A percentile compares a stretch with the other conserved stretches of the same genome.
These are phyloP conservation scores for Penicillium capsulatum DNA, from an alignment of 2,329 filamentous ascomycete species.

Conservation along the genomic window DNA sequence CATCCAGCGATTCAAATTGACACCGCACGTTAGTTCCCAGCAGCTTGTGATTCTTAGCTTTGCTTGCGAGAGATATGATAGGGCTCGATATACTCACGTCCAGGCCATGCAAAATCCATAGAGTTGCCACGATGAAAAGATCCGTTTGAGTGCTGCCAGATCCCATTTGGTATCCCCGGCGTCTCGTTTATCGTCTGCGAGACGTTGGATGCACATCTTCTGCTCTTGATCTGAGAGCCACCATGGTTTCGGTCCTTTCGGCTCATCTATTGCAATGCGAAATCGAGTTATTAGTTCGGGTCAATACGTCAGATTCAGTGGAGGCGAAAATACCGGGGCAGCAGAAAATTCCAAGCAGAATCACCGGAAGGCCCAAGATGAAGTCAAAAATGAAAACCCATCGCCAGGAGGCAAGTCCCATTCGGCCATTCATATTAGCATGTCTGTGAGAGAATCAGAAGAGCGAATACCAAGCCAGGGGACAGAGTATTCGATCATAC, in stretches of 20 bases:
- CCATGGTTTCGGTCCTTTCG: neutral
- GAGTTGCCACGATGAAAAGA: conserved; percentile 4
- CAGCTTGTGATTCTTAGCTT: neutral
- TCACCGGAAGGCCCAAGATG: conserved; percentile 47
- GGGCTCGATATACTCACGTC: neutral
- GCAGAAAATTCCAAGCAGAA: conserved; percentile 34
- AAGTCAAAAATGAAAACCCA: conserved; percentile 56
- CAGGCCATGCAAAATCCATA: conserved; percentile 5
- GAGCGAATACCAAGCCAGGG: neutral
- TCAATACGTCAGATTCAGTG: no score
- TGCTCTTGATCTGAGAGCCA: conserved; percentile 1
- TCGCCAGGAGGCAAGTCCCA: conserved; percentile 47
- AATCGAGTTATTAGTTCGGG: no score
- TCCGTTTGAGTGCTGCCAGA: conserved; percentile 1
- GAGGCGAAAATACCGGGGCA: conserved; percentile 46
- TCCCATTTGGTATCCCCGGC: neutral
- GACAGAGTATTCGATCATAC: conserved; percentile 12
- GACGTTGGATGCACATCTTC: neutral
- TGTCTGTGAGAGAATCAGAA: neutral
- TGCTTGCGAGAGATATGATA: no score
- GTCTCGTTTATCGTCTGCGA: neutral
- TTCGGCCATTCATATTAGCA: neutral
- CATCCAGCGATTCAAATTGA: neutral
- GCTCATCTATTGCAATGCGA: neutral
- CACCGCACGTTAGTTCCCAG: conserved; percentile 2